phyloP scores from a whole-genome alignment of 2,329 filamentous ascomycete genomes.

The Hypoxylon sp. region DNA sequence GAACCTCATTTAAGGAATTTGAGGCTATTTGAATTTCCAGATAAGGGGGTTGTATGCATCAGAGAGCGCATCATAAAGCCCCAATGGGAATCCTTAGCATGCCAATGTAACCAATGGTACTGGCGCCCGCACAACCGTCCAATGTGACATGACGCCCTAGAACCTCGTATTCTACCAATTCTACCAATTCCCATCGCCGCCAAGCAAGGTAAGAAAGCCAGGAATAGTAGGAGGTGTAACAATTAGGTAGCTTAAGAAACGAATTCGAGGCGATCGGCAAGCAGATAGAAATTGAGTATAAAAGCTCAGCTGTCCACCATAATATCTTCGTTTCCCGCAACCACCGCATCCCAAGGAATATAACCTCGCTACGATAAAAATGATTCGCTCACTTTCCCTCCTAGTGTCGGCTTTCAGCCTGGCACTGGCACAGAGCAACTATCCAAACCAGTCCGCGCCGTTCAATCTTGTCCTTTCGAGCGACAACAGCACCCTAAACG shows the following conservation, averaged over 20 bases:
- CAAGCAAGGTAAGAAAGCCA: not conserved
- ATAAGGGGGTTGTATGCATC: constrained; percentile 31
- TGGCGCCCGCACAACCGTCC: constrained; percentile 31
- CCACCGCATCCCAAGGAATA: not conserved
- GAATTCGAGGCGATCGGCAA: not conserved
- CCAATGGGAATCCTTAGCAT: constrained; percentile 18
- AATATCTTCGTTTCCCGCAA: constrained; percentile 3
- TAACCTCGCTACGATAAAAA: constrained; percentile 6
- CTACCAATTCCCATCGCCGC: constrained; percentile 10
- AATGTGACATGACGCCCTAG: constrained; percentile 28
- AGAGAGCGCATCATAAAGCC: constrained; percentile 32
- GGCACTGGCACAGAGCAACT: constrained; percentile 36
- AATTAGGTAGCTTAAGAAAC: not conserved
- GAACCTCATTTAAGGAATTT: constrained; percentile 16
- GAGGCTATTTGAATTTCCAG: constrained; percentile 22
- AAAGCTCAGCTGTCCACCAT: constrained; percentile 3
- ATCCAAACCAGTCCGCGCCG: constrained; percentile 42
- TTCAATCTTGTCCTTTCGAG: constrained; percentile 46
- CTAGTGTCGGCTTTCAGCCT: constrained; percentile 31
- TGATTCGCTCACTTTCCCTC: constrained; percentile 28
- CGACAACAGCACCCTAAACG: constrained; percentile 40
- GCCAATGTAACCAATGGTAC: constrained; percentile 30
- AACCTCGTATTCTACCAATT: constrained; percentile 42
- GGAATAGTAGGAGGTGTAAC: constrained; percentile 1
- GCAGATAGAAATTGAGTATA: constrained; percentile 15